Conservation (phyloP, 495 filamentous ascomycete genomes). For the Aspergillus ostianus region DNA sequence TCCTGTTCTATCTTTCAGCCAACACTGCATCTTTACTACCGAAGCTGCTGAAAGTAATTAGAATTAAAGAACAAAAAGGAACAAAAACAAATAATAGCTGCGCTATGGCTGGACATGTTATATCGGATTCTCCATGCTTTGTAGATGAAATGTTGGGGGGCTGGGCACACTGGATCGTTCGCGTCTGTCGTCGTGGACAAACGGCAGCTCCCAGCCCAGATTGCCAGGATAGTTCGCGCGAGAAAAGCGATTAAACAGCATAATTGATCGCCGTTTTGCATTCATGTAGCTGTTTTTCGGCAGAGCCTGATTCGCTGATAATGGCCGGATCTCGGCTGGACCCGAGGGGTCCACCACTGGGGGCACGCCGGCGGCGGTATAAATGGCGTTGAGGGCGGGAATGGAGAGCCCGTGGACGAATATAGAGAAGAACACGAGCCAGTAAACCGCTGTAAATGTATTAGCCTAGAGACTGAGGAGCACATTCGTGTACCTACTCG, state of each 20-base stretch:
- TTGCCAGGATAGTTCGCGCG: constrained; percentile 5
- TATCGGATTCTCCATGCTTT: background rate
- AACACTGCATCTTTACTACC: too few species aligned
- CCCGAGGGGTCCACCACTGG: constrained; percentile 10
- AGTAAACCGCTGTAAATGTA: constrained; percentile 5
- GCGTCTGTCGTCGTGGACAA: background rate
- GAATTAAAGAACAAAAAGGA: too few species aligned
- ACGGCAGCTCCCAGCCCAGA: constrained; percentile 7
- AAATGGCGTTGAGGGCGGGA: constrained; percentile 8
- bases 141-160: background rate
- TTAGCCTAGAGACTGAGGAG: background rate
- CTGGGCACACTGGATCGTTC: background rate
- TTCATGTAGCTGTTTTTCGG: constrained; percentile 10
- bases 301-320: constrained; percentile 3
- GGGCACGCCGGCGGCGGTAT: constrained; percentile 5
- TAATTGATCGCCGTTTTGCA: constrained; percentile 3
- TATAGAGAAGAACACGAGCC: constrained; percentile 11
- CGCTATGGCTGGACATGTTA: background rate
- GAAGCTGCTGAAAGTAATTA: too few species aligned
- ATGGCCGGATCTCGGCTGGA: constrained; percentile 10
- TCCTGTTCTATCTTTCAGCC: too few species aligned
- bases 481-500: constrained; percentile 1
- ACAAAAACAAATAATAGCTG: too few species aligned
- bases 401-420: constrained; percentile 11
- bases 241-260: constrained; percentile 13